A percentile compares a stretch with the other conserved stretches of the same genome.
Conservation (phyloP, 2,329 filamentous ascomycete genomes). For the Lachnellula arida region DNA sequence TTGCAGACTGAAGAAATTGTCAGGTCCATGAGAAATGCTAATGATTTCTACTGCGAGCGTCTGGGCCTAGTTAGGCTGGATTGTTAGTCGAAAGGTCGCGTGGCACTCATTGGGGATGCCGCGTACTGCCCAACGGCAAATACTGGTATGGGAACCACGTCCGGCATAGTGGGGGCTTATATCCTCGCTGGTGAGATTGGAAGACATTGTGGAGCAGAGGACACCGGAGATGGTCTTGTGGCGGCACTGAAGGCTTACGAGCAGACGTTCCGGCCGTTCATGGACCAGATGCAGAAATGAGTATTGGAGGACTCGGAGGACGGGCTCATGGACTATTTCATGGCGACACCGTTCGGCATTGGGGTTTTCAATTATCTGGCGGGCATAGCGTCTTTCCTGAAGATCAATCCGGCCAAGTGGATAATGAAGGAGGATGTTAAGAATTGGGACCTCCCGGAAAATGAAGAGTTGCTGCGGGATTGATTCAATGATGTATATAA, state of each 20-base stretch:
- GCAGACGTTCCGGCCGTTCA: slow-evolving; percentile 38
- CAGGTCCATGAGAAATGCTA: slow-evolving; percentile 32
- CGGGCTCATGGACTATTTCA: slow-evolving; percentile 16
- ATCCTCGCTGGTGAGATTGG: slow-evolving; percentile 50
- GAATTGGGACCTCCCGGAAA: slow-evolving; percentile 35
- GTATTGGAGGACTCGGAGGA: not conserved
- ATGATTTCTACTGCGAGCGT: slow-evolving; percentile 42
- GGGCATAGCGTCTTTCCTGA: slow-evolving; percentile 31
- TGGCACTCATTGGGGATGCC: slow-evolving; percentile 50
- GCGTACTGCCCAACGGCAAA: slow-evolving; percentile 44
- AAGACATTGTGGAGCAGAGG: not conserved
- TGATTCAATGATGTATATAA: not conserved
- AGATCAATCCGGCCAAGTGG: slow-evolving; percentile 32
- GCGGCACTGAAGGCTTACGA: slow-evolving; percentile 42
- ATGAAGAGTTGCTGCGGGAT: slow-evolving; percentile 2
- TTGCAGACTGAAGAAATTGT: slow-evolving; percentile 43
- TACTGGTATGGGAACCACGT: slow-evolving; percentile 48
- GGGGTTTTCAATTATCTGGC: slow-evolving; percentile 30
- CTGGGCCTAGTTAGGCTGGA: slow-evolving; percentile 41
- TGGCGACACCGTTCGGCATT: slow-evolving; percentile 32
- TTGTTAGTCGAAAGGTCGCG: slow-evolving; percentile 40
- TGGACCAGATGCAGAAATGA: slow-evolving; percentile 36
- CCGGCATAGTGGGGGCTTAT: slow-evolving; percentile 46
- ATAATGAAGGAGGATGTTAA: slow-evolving; percentile 32
- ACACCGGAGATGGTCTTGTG: slow-evolving; percentile 29